phyloP scores from a whole-genome alignment of 2,329 filamentous ascomycete genomes.

The Mariannaea sp. region DNA sequence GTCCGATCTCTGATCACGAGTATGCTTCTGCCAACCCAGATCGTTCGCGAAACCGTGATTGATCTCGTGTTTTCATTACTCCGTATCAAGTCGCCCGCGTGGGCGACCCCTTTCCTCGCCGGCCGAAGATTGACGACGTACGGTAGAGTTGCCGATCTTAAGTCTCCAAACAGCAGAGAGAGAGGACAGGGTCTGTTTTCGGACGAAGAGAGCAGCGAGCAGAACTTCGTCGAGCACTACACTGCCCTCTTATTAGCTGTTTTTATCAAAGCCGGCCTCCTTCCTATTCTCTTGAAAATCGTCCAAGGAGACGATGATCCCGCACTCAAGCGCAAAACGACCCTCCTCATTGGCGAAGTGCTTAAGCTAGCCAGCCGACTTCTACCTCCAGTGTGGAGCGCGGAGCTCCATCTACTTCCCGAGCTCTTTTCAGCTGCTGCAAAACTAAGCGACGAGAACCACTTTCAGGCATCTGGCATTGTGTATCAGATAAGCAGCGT shows the following conservation, averaged over 20 bases:
- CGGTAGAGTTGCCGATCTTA: slow-evolving; percentile 87
- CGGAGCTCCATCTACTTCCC: slow-evolving; percentile 83
- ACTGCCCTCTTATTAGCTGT: slow-evolving; percentile 86
- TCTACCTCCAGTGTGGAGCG: slow-evolving; percentile 80
- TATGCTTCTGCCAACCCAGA: slow-evolving; percentile 60
- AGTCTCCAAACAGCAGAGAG: slow-evolving; percentile 59
- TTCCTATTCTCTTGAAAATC: slow-evolving; percentile 64
- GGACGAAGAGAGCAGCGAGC: slow-evolving; percentile 71
- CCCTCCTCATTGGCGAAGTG: slow-evolving; percentile 86
- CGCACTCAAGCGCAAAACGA: slow-evolving; percentile 83
- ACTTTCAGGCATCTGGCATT: slow-evolving; percentile 83
- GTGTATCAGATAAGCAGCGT: slow-evolving; percentile 99
- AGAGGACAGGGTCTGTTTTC: slow-evolving; percentile 57
- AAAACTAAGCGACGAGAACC: slow-evolving; percentile 70
- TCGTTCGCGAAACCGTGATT: slow-evolving; percentile 75
- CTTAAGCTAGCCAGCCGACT: slow-evolving; percentile 87
- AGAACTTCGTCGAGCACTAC: slow-evolving; percentile 93
- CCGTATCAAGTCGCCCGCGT: slow-evolving; percentile 87
- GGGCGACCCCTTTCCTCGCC: slow-evolving; percentile 94
- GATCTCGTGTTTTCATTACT: slow-evolving; percentile 82
- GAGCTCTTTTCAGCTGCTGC: slow-evolving; percentile 80
- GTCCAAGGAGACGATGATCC: slow-evolving; percentile 71
- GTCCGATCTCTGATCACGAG: slow-evolving; percentile 77
- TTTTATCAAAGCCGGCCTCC: slow-evolving; percentile 79
- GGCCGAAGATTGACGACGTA: slow-evolving; percentile 93